These are phyloP conservation scores for Kodamaea anthophila DNA, from an alignment of 1,139 yeast genomes.

Conservation along the genomic window DNA sequence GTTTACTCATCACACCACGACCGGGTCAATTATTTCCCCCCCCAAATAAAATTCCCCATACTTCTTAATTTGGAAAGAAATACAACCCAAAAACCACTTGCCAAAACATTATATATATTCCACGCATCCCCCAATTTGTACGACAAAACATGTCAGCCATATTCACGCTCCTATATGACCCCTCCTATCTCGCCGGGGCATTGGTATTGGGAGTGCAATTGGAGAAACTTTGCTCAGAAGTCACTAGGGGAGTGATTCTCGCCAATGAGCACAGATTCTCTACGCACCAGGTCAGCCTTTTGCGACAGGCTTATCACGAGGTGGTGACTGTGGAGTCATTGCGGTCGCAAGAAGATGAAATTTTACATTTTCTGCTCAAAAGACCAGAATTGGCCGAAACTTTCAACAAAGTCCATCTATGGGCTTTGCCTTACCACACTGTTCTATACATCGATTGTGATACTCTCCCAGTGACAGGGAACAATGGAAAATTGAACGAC, in stretches of 20 bases:
- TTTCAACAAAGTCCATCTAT: slow-evolving; percentile 65
- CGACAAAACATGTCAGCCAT: slow-evolving; percentile 34
- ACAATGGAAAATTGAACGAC: slow-evolving; percentile 31
- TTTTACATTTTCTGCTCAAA: slow-evolving; percentile 35
- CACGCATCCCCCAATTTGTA: background rate
- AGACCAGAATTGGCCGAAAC: slow-evolving; percentile 75
- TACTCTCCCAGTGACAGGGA: slow-evolving; percentile 48
- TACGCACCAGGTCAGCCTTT: slow-evolving; percentile 21
- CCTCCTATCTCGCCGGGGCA: slow-evolving; percentile 72
- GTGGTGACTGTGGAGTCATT: slow-evolving; percentile 27
- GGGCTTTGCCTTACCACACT: slow-evolving; percentile 56
- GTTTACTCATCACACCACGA: no score
- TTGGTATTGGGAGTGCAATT: slow-evolving; percentile 50
- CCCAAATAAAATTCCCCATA: background rate
- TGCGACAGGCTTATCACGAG: slow-evolving; percentile 25
- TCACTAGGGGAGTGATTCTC: slow-evolving; percentile 28
- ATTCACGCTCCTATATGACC: slow-evolving; percentile 60
- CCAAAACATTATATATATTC: no score
- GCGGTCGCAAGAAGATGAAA: slow-evolving; percentile 20
- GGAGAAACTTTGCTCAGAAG: slow-evolving; percentile 12
- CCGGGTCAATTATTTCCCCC: no score
- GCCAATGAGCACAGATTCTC: slow-evolving; percentile 24
- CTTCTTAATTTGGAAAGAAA: slow-evolving; percentile 3
- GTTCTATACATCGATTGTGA: slow-evolving; percentile 81
- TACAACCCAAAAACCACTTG: no score